Base-by-base conservation (phyloP, 768 basidiomycete species). In the Clitopilus hobsonii region DNA sequence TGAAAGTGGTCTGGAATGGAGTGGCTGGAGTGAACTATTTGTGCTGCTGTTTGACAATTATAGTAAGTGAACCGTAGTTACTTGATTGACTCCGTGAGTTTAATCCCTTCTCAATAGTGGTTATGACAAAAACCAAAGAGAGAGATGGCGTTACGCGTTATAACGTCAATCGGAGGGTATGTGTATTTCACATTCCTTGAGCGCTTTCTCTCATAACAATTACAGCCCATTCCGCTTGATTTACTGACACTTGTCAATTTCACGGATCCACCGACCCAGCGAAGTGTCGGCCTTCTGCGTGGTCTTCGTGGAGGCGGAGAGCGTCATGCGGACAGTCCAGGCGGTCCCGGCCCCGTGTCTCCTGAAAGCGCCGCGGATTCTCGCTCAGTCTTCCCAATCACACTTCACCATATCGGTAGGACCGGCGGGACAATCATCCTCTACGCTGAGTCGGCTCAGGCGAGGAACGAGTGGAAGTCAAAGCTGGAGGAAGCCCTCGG, bases 41-140 rank as follows among this genome's bases (percentile, higher is more conserved):
- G 88, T 96, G 6, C 76, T 98, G 52, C 74, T 99, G 2, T 97
- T 99, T 62, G 97, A 99, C 69, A 94, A 98, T 63, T 99, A 98
- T 62, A 69, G 94, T 93, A 56, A 69, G 91, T 69, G 16, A n/a
- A n/a, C n/a, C n/a, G n/a, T n/a, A n/a, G n/a, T n/a, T n/a, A n/a
- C n/a, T n/a, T 36, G 32, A 36, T 11, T 10, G 3, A 11, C 13
- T 36, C 32, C 10, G 49, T 22, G 8, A 60, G n/a, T n/a, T n/a
- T n/a, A n/a, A n/a, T n/a, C n/a, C n/a, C n/a, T n/a, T n/a, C n/a
- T n/a, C n/a, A n/a, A 5, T 63, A 94, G 94, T 95, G 69, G 91
- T 95, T 28, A 82, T 94, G 81, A 93, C 92, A 11, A 95, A 95
- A 66, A 73, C 84, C 1, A 89, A 88, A 61, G 88, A 90, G 56